Base-by-base conservation (phyloP, 2,329 filamentous ascomycete genomes). In the Stromatinia cepivora region DNA sequence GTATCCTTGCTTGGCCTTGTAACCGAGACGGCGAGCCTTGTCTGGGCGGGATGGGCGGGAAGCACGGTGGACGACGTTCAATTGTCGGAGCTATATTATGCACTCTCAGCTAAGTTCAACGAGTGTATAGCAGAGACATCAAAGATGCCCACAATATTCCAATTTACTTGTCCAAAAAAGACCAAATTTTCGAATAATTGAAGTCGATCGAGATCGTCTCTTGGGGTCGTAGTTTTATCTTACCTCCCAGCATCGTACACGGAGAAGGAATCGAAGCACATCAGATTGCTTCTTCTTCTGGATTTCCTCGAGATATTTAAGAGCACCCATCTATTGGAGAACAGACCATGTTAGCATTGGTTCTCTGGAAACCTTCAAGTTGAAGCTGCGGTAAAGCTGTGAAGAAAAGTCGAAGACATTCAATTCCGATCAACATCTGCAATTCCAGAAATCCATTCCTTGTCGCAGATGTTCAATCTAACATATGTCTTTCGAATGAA, bases 261-360 rank as follows among this genome's bases (percentile, higher is more conserved):
- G 94, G 85, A 97, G 93, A 87, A 99, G 91, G 90, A 99, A 99
- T 88, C 94, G 94, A 88, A 98, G 92, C 82, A 99, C 92, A 90
- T 99, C 95, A 84, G 93, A 97, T 91, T 99, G 95, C 93, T 99
- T 99, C 93, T 97, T 97, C 93, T 99, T 98, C 86, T 97, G 93
- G 88, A 99, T 92, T 90, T 99, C 95, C 90, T 99, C 96, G 87
- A 99, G 93, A 88, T 97, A 99, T 88, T 99, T 99, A 85, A 97
- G 93, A 88, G 94, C 94, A 92, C 95, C 95, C 95, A 77, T 77
- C 70, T 73, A 15, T 54, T 34, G 22, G 36, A 10, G 8, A 45
- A 4, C 15, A 22, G n/a, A 11, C 6, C 17, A 64, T 4, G 25
- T 69, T 53, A 69, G 67, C 53, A 57, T 50, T 52, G 20, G 11